Base-by-base conservation (phyloP, 352 stramenopile species). In the Phytopythium sindhum region DNA sequence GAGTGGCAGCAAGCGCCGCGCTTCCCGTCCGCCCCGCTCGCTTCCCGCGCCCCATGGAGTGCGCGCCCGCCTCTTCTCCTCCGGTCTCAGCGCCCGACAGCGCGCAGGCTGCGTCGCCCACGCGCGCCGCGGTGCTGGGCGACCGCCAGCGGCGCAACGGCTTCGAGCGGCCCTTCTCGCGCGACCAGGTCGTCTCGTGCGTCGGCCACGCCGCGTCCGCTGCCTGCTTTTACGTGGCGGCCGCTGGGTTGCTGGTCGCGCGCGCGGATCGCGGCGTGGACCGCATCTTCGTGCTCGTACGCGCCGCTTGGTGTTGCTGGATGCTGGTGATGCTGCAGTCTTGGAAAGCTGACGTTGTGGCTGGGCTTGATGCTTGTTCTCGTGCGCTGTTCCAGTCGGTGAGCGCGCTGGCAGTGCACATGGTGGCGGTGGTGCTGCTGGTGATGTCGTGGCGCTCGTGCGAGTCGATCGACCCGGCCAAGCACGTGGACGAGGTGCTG, bases 121-220 rank as follows among this genome's bases (percentile, higher is more conserved):
- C 21, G 19, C 33, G 33, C 52, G 39, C 2, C 50, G 51, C 70
- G 26, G 48, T 76, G 55, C 62, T 83, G 4, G 75, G 64, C 15
- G 39, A 12, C 53, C 58, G 67, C 37, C 76, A 86, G 66, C 86
- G 86, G 28, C 76, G 65, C 67, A 90, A 94, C 55, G 86, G 86
- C 50, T 76, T 94, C 23, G 73, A 90, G 58, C 67, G 68, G 5
- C 87, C 87, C 21, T 88, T 79, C 54, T 90, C 87, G n/a, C 74
- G 77, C 21, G 87, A 96, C 58, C 87, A 96, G 57, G 73, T 91
- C 45, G 77, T 93, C 65, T 86, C 84, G 1, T 92, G 84, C 73
- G 61, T 74, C 7, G 84, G 85, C 15, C 87, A 96, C 57, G 68
- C 75, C 35, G 41, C 92, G 15, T 92, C 83, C 5, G 81, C 83